These are phyloP conservation scores for Castanea sativa DNA, from an alignment of 306 rosid genomes.

Conservation along the genomic window DNA sequence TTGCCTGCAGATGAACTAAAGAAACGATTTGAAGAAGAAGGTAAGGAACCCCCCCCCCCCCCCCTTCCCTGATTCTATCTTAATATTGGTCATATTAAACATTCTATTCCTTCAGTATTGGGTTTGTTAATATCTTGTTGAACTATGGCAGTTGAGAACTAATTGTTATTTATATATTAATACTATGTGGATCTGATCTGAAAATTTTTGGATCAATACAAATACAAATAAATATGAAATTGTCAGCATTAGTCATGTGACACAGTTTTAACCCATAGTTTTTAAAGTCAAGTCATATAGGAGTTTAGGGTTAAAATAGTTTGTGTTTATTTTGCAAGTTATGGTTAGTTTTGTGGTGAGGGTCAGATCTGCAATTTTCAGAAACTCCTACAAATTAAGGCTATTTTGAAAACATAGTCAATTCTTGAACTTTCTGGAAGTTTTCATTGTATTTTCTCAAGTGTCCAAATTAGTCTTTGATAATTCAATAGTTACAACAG, in stretches of 20 bases:
- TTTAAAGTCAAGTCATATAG: too few species aligned
- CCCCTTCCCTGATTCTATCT: background rate
- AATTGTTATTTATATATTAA: background rate
- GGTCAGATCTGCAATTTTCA: too few species aligned
- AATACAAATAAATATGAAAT: background rate
- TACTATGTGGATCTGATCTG: background rate
- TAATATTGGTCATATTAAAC: background rate
- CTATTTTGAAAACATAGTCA: too few species aligned
- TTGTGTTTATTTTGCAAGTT: too few species aligned
- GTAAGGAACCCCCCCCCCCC: constrained; percentile 26
- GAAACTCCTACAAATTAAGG: too few species aligned
- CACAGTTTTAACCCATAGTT: background rate
- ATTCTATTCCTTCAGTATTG: background rate
- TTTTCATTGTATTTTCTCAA: too few species aligned
- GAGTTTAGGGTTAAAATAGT: too few species aligned
- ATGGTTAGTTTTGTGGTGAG: too few species aligned
- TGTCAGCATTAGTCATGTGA: background rate
- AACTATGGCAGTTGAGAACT: background rate
- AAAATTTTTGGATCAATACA: background rate
- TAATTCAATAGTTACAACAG: too few species aligned
- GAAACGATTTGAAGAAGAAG: constrained; percentile 68
- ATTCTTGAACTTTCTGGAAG: too few species aligned
- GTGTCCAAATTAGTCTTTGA: too few species aligned
- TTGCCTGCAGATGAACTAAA: constrained; percentile 68
- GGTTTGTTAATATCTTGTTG: background rate